Evolutionary conservation across 305 asterid species (phyloP).

Genomic region (Rubia tinctorum): DNA sequence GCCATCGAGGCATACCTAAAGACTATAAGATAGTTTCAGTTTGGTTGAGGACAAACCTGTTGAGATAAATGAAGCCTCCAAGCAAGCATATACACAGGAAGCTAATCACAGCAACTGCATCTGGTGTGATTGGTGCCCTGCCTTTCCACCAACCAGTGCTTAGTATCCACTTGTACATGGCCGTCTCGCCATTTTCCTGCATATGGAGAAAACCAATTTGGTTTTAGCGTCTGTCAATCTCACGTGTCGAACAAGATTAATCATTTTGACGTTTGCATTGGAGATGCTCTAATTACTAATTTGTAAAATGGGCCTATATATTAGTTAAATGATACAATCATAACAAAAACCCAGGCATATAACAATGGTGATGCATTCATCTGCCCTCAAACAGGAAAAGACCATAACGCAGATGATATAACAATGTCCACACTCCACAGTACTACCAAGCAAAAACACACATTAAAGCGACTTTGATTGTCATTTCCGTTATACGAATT

Average conservation of each 20-base stretch:
- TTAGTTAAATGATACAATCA: neutral
- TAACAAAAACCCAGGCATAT: neutral
- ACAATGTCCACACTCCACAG: neutral
- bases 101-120: conserved; percentile 63
- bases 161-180: conserved; percentile 80
- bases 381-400: neutral
- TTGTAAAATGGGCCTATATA: neutral
- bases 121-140: conserved; percentile 69
- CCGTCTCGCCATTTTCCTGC: conserved; percentile 86
- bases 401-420: neutral
- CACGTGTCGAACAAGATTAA: too few species aligned
- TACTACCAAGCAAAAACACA: neutral
- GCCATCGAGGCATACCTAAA: neutral
- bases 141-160: conserved; percentile 97
- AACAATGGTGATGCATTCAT: neutral
- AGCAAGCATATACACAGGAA: conserved; percentile 53
- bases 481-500: neutral
- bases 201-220: neutral
- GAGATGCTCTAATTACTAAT: neutral
- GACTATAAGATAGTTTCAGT: neutral
- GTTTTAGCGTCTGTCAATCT: neutral
- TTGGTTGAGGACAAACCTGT: conserved; percentile 41
- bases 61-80: conserved; percentile 66
- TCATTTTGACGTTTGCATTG: neutral
- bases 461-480: neutral